Percentiles rank a stretch among this genome's conserved stretches.
phyloP scores from a whole-genome alignment of 176 grass and related monocot genomes.

The Bonia amplexicaulis region DNA sequence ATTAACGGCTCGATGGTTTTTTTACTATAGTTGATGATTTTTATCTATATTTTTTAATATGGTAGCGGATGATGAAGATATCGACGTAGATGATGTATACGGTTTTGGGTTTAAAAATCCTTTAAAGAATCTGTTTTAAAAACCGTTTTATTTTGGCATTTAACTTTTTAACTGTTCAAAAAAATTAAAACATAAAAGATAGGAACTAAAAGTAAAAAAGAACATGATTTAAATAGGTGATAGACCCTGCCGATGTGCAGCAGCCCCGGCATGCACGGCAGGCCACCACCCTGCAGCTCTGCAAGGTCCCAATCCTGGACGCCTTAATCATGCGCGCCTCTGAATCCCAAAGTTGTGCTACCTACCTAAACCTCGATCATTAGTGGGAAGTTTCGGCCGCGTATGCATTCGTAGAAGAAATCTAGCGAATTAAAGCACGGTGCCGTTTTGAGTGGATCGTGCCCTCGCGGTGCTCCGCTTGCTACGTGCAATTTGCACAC shows the following conservation, averaged over 20 bases:
- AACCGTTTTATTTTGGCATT: too few species aligned
- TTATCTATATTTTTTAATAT: too few species aligned
- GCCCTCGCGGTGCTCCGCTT: not conserved
- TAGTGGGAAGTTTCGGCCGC: not conserved
- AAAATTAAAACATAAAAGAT: too few species aligned
- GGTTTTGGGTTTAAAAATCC: too few species aligned
- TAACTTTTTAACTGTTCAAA: too few species aligned
- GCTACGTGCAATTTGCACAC: not conserved
- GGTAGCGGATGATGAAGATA: rapidly evolving
- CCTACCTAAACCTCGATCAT: not conserved
- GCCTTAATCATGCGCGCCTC: not conserved
- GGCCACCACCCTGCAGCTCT: not conserved
- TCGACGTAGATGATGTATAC: too few species aligned
- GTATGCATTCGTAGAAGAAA: not conserved
- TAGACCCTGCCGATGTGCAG: not conserved
- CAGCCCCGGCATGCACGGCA: not conserved
- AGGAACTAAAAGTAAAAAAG: too few species aligned
- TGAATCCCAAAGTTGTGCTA: not conserved
- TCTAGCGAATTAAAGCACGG: not conserved
- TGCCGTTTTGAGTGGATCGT: not conserved
- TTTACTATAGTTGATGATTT: too few species aligned
- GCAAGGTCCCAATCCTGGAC: not conserved
- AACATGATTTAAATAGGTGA: too few species aligned
- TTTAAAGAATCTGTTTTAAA: too few species aligned
- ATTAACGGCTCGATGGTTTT: too few species aligned